A percentile compares a stretch with the other conserved stretches of the same genome.
phyloP scores from a whole-genome alignment of 2,329 filamentous ascomycete genomes.

The Cytospora paraplurivora region DNA sequence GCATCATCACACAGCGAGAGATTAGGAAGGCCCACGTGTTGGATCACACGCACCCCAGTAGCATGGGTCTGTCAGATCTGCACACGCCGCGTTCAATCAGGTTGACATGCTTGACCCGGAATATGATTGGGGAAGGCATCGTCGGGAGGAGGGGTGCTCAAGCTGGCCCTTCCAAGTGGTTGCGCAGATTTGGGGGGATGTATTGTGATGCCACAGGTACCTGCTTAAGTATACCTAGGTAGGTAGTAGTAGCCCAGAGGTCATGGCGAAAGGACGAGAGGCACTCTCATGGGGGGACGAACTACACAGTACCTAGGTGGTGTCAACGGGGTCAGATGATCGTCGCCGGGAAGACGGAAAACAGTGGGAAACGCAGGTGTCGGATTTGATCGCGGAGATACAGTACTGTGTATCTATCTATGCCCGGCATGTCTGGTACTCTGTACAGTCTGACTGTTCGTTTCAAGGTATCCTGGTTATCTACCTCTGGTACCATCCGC shows the following conservation, averaged over 20 bases:
- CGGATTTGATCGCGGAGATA: too few species aligned
- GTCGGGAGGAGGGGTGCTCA: not conserved
- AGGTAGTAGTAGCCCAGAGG: too few species aligned
- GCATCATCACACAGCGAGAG: conserved; percentile 12
- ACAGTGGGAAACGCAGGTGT: not conserved
- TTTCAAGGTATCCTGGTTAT: too few species aligned
- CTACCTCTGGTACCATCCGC: too few species aligned
- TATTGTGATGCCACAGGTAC: too few species aligned
- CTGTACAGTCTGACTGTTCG: not conserved
- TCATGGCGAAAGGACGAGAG: not conserved
- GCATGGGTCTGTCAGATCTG: not conserved
- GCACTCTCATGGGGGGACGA: not conserved
- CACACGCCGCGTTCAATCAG: conserved; percentile 7
- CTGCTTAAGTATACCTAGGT: too few species aligned
- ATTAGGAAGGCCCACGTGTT: conserved; percentile 15
- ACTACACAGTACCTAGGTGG: not conserved
- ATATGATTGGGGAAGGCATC: not conserved
- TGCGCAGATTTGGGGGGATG: not conserved
- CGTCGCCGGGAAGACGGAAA: not conserved
- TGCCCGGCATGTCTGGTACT: not conserved
- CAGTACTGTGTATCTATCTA: not conserved
- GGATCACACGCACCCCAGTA: conserved; percentile 12
- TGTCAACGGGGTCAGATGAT: not conserved
- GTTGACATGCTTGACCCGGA: not conserved
- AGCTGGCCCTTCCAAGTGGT: not conserved